Evolutionary conservation across 2,329 filamentous ascomycete species (phyloP).

Genomic region (Acrodontium crateriforme): DNA sequence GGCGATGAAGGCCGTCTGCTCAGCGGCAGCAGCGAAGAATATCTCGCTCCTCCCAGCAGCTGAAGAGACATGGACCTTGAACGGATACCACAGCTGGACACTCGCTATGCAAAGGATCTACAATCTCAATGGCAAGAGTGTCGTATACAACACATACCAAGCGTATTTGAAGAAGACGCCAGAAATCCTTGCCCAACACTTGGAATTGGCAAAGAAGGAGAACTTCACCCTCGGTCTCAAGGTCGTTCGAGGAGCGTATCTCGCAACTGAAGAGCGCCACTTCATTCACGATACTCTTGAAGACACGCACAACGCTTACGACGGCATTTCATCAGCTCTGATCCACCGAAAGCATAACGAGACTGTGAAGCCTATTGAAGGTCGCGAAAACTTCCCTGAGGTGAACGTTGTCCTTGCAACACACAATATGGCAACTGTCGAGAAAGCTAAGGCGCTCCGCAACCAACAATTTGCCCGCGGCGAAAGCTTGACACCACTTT

Average conservation of each 20-base stretch:
- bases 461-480: conserved; percentile 28
- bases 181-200: conserved; percentile 30
- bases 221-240: conserved; percentile 42
- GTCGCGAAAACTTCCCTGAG: conserved; percentile 24
- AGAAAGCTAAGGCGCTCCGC: conserved; percentile 36
- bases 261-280: conserved; percentile 34
- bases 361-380: conserved; percentile 31
- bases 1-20: conserved; percentile 63
- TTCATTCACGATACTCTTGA: conserved; percentile 42
- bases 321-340: conserved; percentile 54
- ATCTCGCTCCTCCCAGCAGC: conserved; percentile 73
- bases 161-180: conserved; percentile 40
- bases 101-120: conserved; percentile 55
- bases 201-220: conserved; percentile 31
- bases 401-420: conserved; percentile 60
- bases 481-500: conserved; percentile 33
- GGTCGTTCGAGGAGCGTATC: conserved; percentile 44
- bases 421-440: conserved; percentile 65
- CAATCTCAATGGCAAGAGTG: conserved; percentile 40
- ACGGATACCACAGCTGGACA: conserved; percentile 70
- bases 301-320: conserved; percentile 49
- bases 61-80: conserved; percentile 66
- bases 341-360: conserved; percentile 49
- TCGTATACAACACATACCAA: conserved; percentile 57
- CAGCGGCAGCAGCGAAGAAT: conserved; percentile 52